These are phyloP conservation scores for Gentiana dahurica DNA, from an alignment of 257 asterid genomes.

Conservation along the genomic window DNA sequence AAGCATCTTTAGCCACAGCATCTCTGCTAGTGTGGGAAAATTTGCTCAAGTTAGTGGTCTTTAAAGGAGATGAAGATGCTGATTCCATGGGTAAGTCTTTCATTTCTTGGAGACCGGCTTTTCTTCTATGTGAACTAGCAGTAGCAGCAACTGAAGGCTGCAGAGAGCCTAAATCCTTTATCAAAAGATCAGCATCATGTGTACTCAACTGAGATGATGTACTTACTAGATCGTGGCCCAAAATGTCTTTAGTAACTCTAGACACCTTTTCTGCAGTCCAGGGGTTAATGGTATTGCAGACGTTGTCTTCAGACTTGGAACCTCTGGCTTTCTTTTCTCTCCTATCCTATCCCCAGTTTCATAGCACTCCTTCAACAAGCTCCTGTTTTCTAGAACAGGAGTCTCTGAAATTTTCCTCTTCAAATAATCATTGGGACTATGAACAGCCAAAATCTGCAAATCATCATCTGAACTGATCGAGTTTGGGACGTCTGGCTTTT, in stretches of 20 bases:
- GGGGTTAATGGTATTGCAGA: slow-evolving; percentile 28
- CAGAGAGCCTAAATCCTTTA: slow-evolving; percentile 46
- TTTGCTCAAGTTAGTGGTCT: slow-evolving; percentile 35
- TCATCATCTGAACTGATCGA: slow-evolving; percentile 37
- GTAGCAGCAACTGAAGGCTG: slow-evolving; percentile 66
- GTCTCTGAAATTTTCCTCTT: slow-evolving; percentile 59
- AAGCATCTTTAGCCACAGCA: slow-evolving; percentile 27
- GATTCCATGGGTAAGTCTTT: slow-evolving; percentile 95
- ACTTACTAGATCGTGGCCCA: slow-evolving; percentile 12
- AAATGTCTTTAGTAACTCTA: slow-evolving; percentile 31
- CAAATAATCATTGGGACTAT: slow-evolving; percentile 32
- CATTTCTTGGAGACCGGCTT: slow-evolving; percentile 48
- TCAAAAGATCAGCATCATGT: slow-evolving; percentile 34
- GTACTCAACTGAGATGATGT: too few species aligned
- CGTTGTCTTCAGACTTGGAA: slow-evolving; percentile 58
- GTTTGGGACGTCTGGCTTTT: slow-evolving; percentile 26
- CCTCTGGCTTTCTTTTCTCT: slow-evolving; percentile 71
- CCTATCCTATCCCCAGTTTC: slow-evolving; percentile 32
- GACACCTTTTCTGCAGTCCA: slow-evolving; percentile 31
- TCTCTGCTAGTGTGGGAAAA: slow-evolving; percentile 31
- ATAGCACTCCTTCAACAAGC: slow-evolving; percentile 27
- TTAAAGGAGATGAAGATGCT: slow-evolving; percentile 91
- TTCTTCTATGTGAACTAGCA: slow-evolving; percentile 78
- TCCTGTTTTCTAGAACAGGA: slow-evolving; percentile 30
- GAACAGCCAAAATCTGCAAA: slow-evolving; percentile 27